Conservation (phyloP, 352 stramenopile species). For the Phytophthora crassamura region DNA sequence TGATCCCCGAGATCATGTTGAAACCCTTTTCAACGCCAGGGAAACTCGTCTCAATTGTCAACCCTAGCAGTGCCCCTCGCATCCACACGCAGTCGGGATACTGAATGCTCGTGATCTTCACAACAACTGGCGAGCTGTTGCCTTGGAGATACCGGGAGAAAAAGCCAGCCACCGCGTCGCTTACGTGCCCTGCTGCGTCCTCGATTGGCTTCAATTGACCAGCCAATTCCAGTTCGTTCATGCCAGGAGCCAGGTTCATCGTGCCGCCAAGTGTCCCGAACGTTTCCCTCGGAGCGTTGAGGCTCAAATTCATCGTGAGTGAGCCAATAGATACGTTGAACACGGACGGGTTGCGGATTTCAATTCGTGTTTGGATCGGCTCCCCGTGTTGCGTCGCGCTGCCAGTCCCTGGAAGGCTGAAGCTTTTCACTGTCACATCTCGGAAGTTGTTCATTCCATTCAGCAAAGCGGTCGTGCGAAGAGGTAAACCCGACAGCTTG, state of each 20-base stretch:
- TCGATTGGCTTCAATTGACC: conserved; percentile 55
- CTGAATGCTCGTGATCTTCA: conserved; percentile 57
- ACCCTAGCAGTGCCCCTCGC: conserved; percentile 58
- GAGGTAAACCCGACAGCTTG: conserved; percentile 55
- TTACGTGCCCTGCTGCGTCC: conserved; percentile 55
- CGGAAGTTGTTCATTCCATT: conserved; percentile 73
- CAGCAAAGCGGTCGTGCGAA: conserved; percentile 50
- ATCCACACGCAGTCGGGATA: conserved; percentile 71
- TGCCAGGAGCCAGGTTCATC: conserved; percentile 64
- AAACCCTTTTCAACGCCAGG: conserved; percentile 65
- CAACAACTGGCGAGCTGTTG: conserved; percentile 57
- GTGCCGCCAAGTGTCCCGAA: conserved; percentile 55
- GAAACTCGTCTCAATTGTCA: conserved; percentile 71
- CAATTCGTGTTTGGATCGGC: conserved; percentile 62
- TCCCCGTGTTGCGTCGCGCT: conserved; percentile 46
- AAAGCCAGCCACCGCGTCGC: conserved; percentile 55
- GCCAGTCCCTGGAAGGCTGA: conserved; percentile 60
- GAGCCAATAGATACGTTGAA: conserved; percentile 72
- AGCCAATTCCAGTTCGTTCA: conserved; percentile 56
- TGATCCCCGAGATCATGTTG: conserved; percentile 67
- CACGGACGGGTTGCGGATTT: conserved; percentile 74
- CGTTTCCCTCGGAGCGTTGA: conserved; percentile 43
- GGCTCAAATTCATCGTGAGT: conserved; percentile 59
- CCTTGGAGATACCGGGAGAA: conserved; percentile 77
- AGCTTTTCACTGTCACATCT: conserved; percentile 65